Conservation (phyloP, 2,329 filamentous ascomycete genomes). For the Arthrobotrys pseudoclavata region DNA sequence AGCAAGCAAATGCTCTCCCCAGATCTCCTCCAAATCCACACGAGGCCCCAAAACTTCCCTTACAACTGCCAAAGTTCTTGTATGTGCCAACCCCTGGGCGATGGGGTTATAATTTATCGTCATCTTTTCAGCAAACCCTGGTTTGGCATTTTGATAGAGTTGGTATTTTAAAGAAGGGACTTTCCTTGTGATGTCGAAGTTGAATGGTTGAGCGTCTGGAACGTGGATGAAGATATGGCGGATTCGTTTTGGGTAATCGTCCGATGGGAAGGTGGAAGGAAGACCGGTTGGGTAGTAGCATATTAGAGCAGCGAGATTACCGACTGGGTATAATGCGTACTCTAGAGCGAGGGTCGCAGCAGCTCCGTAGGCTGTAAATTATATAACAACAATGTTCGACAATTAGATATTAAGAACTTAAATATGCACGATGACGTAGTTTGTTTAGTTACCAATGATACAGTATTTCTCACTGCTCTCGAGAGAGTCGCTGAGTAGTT, state of each 20-base stretch:
- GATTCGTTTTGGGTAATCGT: conserved; percentile 65
- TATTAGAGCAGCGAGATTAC: conserved; percentile 73
- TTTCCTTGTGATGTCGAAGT: conserved; percentile 61
- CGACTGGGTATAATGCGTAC: conserved; percentile 71
- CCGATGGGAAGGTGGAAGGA: conserved; percentile 68
- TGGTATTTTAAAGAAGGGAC: conserved; percentile 68
- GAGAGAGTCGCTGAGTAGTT: conserved; percentile 70
- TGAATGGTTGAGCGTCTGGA: conserved; percentile 67
- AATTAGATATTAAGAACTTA: background rate
- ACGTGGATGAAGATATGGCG: conserved; percentile 72
- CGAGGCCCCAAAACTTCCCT: conserved; percentile 77
- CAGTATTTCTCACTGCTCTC: conserved; percentile 74
- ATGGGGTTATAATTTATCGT: conserved; percentile 77
- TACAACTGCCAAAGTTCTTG: conserved; percentile 74
- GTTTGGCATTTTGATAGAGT: conserved; percentile 71
- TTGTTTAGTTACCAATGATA: conserved; percentile 70
- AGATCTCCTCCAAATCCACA: conserved; percentile 82
- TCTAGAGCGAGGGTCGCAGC: conserved; percentile 74
- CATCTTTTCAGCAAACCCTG: conserved; percentile 80
- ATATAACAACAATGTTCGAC: background rate
- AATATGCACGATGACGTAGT: conserved; percentile 21
- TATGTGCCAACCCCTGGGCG: conserved; percentile 77
- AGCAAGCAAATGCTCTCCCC: conserved; percentile 81
- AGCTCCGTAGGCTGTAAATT: conserved; percentile 72
- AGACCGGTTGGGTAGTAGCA: conserved; percentile 76